These are phyloP conservation scores for Cymbidium sinense DNA, from an alignment of 106 monocot genomes.

Conservation along the genomic window DNA sequence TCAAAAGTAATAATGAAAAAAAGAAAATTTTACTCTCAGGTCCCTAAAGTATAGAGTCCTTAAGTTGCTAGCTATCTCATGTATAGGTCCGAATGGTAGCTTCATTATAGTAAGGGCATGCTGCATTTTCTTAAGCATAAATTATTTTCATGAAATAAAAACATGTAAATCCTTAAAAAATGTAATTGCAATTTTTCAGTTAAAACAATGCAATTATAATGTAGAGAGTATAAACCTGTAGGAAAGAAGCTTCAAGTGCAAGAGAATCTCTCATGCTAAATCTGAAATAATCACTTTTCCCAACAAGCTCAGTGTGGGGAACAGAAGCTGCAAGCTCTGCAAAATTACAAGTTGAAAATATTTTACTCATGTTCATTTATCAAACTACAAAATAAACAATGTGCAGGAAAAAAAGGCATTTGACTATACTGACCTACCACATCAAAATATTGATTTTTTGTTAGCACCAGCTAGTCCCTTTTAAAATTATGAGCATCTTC, in stretches of 20 bases:
- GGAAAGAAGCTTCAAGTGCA: constrained; percentile 91
- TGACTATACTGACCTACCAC: neutral
- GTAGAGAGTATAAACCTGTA: constrained; percentile 50
- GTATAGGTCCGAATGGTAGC: no score
- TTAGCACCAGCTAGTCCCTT: neutral
- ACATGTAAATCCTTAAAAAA: neutral
- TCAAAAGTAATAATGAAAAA: neutral
- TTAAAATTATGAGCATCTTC: neutral
- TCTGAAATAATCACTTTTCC: constrained; percentile 89
- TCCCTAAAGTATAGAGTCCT: no score
- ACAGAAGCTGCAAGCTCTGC: constrained; percentile 87
- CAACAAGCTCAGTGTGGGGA: constrained; percentile 83
- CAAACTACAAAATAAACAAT: neutral
- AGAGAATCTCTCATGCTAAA: constrained; percentile 96
- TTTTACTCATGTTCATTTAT: neutral
- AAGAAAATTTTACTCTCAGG: neutral
- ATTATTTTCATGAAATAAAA: neutral
- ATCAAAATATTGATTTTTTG: neutral
- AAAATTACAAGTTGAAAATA: constrained; percentile 1
- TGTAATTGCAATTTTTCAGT: neutral
- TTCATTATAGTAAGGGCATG: no score
- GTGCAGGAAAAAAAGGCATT: neutral
- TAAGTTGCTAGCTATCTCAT: no score
- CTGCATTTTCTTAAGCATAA: neutral
- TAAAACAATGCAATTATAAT: neutral